Evolutionary conservation across 768 basidiomycete species (phyloP), one percentile per base, ranked within the genome.

Genomic region (Cystoderma amianthinum): DNA sequence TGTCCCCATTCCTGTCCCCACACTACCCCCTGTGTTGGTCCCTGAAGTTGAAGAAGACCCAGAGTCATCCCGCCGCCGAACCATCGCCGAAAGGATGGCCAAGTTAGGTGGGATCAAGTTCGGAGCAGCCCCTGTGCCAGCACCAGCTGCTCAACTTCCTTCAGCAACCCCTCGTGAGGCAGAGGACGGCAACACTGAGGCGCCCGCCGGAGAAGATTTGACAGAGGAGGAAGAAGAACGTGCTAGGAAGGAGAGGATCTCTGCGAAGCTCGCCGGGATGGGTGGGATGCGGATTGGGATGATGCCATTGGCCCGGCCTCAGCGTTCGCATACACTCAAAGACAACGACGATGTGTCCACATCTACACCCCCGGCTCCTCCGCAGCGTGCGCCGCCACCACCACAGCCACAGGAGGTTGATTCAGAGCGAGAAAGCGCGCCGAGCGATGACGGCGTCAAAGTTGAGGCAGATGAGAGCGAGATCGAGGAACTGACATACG

Each of bases 31-130:
- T 36, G 25, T 28, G 25, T n/a, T n/a, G n/a, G n/a, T n/a, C n/a
- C n/a, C n/a, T n/a, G 71, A 48, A 5, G 53, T 48, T n/a, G 56
- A 55, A 21, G 68, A 68, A 44, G 70, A 74, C 38, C 65, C 65
- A 1, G 76, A 75, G 42, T 71, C 76, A 17, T 61, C 60, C 2
- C 70, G 82, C 36, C 74, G 81, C 17, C 71, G 70, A 21, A 85
- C 85, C 1, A 87, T 96, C 25, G 90, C 92, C 1, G 91, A 95
- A 44, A 75, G 93, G n/a, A 94, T 96, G 92, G 92, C 92, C 1
- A 89, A 81, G 53, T 68, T 96, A 0, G 90, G 93, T 12, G 89
- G 87, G 2, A 82, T 95, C 55, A 78, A 75, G 46, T 85, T 93
- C 48, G 89, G 89, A 1, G 79, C 73, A 33, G 83, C 83, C 12